phyloP scores from a whole-genome alignment of 1,284 basidiomycete genomes.

The Phylloporus gajari region DNA sequence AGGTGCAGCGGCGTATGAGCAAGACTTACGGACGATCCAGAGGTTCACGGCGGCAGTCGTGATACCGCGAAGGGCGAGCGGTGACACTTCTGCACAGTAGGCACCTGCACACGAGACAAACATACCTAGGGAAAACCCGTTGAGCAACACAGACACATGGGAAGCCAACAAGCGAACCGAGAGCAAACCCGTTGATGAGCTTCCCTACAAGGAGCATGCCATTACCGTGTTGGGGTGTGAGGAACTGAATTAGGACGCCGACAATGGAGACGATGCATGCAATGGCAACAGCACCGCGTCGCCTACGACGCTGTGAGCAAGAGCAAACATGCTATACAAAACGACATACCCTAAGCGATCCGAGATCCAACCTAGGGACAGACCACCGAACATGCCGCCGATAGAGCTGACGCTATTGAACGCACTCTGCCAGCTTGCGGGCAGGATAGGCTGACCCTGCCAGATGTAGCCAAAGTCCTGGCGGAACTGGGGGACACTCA shows the following conservation, averaged over 20 bases:
- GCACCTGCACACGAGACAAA: slow-evolving; percentile 37
- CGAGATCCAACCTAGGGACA: slow-evolving; percentile 39
- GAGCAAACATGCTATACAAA: neutral
- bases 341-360: slow-evolving; percentile 33
- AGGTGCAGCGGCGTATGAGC: neutral
- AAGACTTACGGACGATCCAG: slow-evolving; percentile 39
- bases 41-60: slow-evolving; percentile 43
- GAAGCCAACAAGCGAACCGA: slow-evolving; percentile 27
- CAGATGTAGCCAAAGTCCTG: slow-evolving; percentile 36
- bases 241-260: slow-evolving; percentile 35
- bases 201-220: slow-evolving; percentile 40
- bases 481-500: slow-evolving; percentile 41
- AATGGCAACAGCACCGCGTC: neutral
- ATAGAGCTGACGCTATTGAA: slow-evolving; percentile 40
- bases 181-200: slow-evolving; percentile 40
- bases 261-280: slow-evolving; percentile 33
- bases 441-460: slow-evolving; percentile 22
- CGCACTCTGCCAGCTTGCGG: slow-evolving; percentile 44
- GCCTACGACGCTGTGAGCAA: neutral
- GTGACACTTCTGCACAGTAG: slow-evolving; percentile 45
- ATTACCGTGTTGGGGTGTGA: slow-evolving; percentile 37
- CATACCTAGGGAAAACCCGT: slow-evolving; percentile 28
- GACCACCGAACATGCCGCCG: slow-evolving; percentile 40
- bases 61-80: slow-evolving; percentile 40
- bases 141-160: neutral